Conservation (phyloP, 306 rosid genomes). For the Quercus glauca region DNA sequence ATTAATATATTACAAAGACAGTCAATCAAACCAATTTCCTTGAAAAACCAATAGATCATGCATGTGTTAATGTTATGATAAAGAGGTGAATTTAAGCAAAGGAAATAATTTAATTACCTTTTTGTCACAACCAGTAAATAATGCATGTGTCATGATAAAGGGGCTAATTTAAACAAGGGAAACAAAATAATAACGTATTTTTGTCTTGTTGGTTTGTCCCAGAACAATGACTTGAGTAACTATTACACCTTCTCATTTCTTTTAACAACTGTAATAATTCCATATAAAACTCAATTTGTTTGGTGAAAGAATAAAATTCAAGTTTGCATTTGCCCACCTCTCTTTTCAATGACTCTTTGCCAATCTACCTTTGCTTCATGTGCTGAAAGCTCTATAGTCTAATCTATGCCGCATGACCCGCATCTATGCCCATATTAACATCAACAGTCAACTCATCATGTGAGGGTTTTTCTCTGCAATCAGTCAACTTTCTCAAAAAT, state of each 20-base stretch:
- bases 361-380: not conserved
- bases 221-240: not conserved
- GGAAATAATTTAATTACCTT: constrained; percentile 7
- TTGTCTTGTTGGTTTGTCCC: not conserved
- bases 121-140: not conserved
- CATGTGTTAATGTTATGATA: too few species aligned
- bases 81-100: constrained; percentile 16
- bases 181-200: not conserved
- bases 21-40: too few species aligned
- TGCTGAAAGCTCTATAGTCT: constrained; percentile 1
- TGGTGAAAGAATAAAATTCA: not conserved
- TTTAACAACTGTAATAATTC: not conserved
- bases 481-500: constrained; percentile 17
- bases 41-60: too few species aligned
- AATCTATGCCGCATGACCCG: constrained; percentile 4
- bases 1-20: not conserved
- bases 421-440: constrained; percentile 3
- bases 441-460: constrained; percentile 6
- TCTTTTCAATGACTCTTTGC: not conserved
- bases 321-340: not conserved
- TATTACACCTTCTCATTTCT: not conserved
- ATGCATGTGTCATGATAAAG: not conserved
- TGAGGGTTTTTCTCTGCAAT: not conserved
- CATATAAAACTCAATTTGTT: not conserved
- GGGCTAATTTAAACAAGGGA: not conserved